Conservation (phyloP, 1,139 yeast species). For the Scheffersomyces quercinus region DNA sequence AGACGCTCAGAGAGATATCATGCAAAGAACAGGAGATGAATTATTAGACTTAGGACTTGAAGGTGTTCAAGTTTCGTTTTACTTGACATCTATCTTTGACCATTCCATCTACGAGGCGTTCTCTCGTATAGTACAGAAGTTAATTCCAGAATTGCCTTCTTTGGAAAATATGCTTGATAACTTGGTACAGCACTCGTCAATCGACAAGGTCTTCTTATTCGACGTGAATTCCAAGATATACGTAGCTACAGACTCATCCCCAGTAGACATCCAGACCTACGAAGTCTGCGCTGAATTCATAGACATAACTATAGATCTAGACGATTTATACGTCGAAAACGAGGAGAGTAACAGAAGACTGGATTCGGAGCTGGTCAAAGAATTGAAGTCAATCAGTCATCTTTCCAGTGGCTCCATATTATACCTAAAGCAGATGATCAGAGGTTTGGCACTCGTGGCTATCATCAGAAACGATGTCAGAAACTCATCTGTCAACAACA, state of each 20-base stretch:
- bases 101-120: conserved; percentile 96
- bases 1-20: conserved; percentile 94
- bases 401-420: conserved; percentile 81
- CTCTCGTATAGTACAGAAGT: conserved; percentile 86
- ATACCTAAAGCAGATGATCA: conserved; percentile 86
- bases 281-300: conserved; percentile 97
- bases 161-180: conserved; percentile 87
- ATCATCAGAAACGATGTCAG: conserved; percentile 64
- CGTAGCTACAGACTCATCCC: conserved; percentile 94
- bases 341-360: conserved; percentile 3
- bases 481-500: conserved; percentile 2
- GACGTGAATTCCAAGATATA: conserved; percentile 93
- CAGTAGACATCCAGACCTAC: conserved; percentile 92
- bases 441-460: conserved; percentile 90
- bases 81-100: conserved; percentile 90
- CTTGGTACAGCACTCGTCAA: conserved; percentile 82
- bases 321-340: conserved; percentile 60
- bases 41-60: conserved; percentile 84
- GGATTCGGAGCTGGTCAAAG: conserved; percentile 18
- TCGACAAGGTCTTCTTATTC: conserved; percentile 89
- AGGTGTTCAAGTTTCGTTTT: conserved; percentile 88
- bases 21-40: conserved; percentile 95
- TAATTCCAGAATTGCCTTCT: conserved; percentile 85
- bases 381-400: conserved; percentile 67
- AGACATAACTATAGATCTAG: conserved; percentile 89